Conservation (phyloP, 371 early-diverging fungal genomes). For the Apophysomyces variabilis region DNA sequence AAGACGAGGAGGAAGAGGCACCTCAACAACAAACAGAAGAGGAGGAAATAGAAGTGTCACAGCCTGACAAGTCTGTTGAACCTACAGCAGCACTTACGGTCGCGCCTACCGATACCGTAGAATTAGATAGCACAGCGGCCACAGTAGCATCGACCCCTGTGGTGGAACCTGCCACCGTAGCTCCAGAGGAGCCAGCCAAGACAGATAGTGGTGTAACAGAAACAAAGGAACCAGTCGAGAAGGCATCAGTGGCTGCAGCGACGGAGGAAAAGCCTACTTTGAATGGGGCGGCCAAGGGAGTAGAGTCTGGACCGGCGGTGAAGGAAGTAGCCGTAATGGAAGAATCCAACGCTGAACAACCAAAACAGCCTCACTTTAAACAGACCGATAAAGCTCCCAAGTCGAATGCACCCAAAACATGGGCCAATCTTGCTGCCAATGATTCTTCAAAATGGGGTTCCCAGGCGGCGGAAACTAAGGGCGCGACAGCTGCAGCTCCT, state of each 20-base stretch:
- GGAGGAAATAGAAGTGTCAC: slow-evolving; percentile 9
- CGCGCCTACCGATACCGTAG: slow-evolving; percentile 11
- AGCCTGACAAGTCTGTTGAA: slow-evolving; percentile 14
- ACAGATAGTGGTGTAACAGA: slow-evolving; percentile 1
- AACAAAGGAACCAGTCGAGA: slow-evolving; percentile 1
- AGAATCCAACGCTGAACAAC: slow-evolving; percentile 25
- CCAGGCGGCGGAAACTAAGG: slow-evolving; percentile 36
- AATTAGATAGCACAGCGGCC: slow-evolving; percentile 24
- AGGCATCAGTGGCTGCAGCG: slow-evolving; percentile 10
- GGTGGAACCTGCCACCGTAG: slow-evolving; percentile 6
- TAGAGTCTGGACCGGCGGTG: slow-evolving; percentile 47
- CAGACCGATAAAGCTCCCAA: slow-evolving; percentile 26
- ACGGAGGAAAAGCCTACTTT: slow-evolving; percentile 31
- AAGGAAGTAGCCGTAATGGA: slow-evolving; percentile 38
- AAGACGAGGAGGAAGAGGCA: slow-evolving; percentile 35
- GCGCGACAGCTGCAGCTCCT: slow-evolving; percentile 28
- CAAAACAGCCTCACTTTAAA: slow-evolving; percentile 34
- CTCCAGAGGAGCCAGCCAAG: slow-evolving; percentile 13
- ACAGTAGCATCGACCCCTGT: slow-evolving; percentile 23
- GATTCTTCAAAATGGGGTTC: slow-evolving; percentile 43
- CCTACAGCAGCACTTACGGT: neutral
- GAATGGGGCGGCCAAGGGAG: slow-evolving; percentile 53
- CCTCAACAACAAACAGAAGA: slow-evolving; percentile 4
- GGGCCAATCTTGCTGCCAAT: slow-evolving; percentile 53
- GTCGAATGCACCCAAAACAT: slow-evolving; percentile 39